Base-by-base conservation (phyloP, 805 yeast species). In the Saccharomyces mikatae region DNA sequence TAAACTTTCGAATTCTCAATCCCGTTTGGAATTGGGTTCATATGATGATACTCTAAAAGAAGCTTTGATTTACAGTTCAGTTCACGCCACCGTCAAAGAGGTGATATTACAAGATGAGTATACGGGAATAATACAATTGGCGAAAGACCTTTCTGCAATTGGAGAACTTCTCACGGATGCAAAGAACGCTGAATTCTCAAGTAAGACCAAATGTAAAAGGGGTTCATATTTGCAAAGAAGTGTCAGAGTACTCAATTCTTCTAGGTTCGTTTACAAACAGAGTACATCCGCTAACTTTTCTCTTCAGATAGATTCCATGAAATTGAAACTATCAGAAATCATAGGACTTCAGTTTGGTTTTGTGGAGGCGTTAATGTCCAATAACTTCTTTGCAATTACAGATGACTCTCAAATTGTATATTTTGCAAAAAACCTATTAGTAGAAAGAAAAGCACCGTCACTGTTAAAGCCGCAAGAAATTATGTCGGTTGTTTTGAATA, bases 401-500 rank as follows among this genome's bases (percentile, higher is more conserved):
- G 58, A 54, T 0, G 58, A 58, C 17, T 47, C 49, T 26, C 55
- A 55, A 13, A 30, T 54, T 21, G 62, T 52, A 31, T 53, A 58
- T 6, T 65, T 58, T 46, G 44, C 60, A 1, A 59, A 54, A 51
- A 55, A 30, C 6, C 54, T 58, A 2, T 50, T 46, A 2, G 46
- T 56, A 8, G 50, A 49, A 9, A 60, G 71, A 48, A 27, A 29
- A 11, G 6, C 44, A 36, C 17, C 30, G n/a, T n/a, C 9, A 8
- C 26, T 10, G 21, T 32, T 6, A 11, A 13, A 17, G 48, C 14
- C 5, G 14, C 48, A 2, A 46, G 46, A 1, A 77, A 41, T 76
- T n/a, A 41, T 76, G 1, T 58, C 60, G 1, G 55, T 68, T 1
- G 71, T 76, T 9, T 71, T 68, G 56, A 59, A 64, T 13, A 71